These are phyloP conservation scores for Pichia sp. DNA, from an alignment of 1,139 yeast genomes.

Conservation along the genomic window DNA sequence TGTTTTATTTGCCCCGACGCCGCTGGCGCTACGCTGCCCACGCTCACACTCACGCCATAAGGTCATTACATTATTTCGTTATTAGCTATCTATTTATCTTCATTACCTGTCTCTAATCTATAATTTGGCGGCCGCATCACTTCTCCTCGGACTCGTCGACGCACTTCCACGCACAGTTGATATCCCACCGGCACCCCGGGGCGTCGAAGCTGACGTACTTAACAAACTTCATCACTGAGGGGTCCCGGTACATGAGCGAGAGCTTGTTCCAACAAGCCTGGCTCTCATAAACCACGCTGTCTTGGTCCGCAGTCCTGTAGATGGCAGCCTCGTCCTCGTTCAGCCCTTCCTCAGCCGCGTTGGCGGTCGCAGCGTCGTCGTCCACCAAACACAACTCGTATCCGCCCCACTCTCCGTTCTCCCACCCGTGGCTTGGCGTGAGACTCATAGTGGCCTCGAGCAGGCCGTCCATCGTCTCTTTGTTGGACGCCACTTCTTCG, in stretches of 20 bases:
- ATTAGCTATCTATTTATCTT: no score
- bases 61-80: no score
- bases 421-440: constrained; percentile 84
- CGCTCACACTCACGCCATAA: no score
- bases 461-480: constrained; percentile 42
- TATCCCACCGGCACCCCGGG: constrained; percentile 90
- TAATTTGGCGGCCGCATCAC: neutral
- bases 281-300: constrained; percentile 72
- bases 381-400: constrained; percentile 84
- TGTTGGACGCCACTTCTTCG: neutral
- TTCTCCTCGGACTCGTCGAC: constrained; percentile 32
- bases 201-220: constrained; percentile 89
- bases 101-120: no score
- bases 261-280: constrained; percentile 84
- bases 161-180: constrained; percentile 76
- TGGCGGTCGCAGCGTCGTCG: constrained; percentile 33
- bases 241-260: constrained; percentile 75
- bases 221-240: constrained; percentile 79
- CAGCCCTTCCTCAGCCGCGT: constrained; percentile 27
- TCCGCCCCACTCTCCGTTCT: constrained; percentile 85
- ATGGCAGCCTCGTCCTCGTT: constrained; percentile 47
- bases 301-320: constrained; percentile 56
- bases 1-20: no score
- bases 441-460: constrained; percentile 68
- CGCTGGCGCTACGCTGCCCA: no score